Evolutionary conservation across 2,329 filamentous ascomycete genomes (phyloP), one percentile per base, ranked within the genome.

Genomic region (Neonectria ditissima): DNA sequence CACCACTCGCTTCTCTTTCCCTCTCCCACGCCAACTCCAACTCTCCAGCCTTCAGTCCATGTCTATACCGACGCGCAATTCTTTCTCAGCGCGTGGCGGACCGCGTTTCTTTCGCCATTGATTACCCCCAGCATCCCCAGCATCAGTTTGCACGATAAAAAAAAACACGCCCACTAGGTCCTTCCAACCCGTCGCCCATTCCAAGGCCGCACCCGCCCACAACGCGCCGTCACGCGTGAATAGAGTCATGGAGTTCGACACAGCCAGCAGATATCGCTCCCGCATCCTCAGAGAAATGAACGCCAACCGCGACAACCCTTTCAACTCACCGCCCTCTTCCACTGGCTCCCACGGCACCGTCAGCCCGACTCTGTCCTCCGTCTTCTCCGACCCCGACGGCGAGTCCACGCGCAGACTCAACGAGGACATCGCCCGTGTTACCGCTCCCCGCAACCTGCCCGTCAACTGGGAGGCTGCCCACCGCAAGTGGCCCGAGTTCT

Each of bases 291-390:
- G 83, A 75, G 83, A 85, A 77, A 84, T 85, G 82, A 81, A 83
- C 52, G 78, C 82, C 67, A 82, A 84, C 76, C 80, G 81, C 74
- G 80, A 85, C 63, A 85, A 87, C 74, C 85, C 85, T 6, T 87
- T 86, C 78, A 86, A 85, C 76, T 87, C 85, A 20, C 86, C 86
- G 5, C 85, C 85, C 20, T 86, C 85, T 7, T 87, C 85, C 7
- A 87, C 85, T 30, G 85, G 85, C 59, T 85, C 84, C 55, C 85
- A 87, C 76, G 85, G 85, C 73, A 86, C 84, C 65, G 80, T 87
- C 66, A 86, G 83, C 72, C 81, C 83, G 57, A 87, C 84, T 48
- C 73, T 82, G 55, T 86, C 85, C 39, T 83, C 84, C 44, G 77
- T 87, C 69, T 84, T 86, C 64, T 82, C 84, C 59, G 81, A 82